Evolutionary conservation across 768 basidiomycete genomes (phyloP), one percentile per base, ranked within the genome.

Genomic region (Mrakia blollopis): DNA sequence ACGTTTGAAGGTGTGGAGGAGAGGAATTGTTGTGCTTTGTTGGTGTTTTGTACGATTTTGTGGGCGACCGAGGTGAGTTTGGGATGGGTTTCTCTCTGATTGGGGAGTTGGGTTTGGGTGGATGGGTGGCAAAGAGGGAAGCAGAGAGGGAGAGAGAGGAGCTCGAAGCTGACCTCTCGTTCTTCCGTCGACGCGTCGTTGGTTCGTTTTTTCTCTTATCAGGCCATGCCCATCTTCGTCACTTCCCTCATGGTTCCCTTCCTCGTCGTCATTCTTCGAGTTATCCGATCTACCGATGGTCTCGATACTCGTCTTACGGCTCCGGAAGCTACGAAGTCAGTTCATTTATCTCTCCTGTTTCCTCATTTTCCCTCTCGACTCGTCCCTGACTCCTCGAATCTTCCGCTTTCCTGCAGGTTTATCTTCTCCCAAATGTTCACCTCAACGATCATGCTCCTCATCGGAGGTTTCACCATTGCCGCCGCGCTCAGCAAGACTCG

Each of bases 161-260:
- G 47, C 18, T 50, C 10, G 18, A 18, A 52, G n/a, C 57, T 47
- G 30, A 52, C 57, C 57, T 30, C 50, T 37, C n/a, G 50, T 50
- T 57, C n/a, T 39, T 25, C 14, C 14, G 2, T 47, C 44, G 44
- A 41, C 39, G 39, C n/a, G n/a, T n/a, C n/a, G n/a, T n/a, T n/a
- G n/a, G n/a, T n/a, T n/a, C 47, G 28, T 35, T 16, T 74, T 44
- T 14, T n/a, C 23, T 30, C 74, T 44, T 5, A 52, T 60, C 79
- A 96, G 93, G 94, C 95, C 32, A 94, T 98, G 77, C 94, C 97
- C 2, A 87, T 98, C 10, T 99, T 98, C 81, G 94, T 96, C n/a
- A 99, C 97, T 0, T 96, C 94, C 3, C 89, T 91, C 79, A 86
- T 91, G 70, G 90, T 98, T 6, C 97, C 97, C 0, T 85, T 96